Percentiles rank a stretch among this genome's conserved stretches.
phyloP scores from a whole-genome alignment of 208 protist species.

The Trypanosoma vivax region DNA sequence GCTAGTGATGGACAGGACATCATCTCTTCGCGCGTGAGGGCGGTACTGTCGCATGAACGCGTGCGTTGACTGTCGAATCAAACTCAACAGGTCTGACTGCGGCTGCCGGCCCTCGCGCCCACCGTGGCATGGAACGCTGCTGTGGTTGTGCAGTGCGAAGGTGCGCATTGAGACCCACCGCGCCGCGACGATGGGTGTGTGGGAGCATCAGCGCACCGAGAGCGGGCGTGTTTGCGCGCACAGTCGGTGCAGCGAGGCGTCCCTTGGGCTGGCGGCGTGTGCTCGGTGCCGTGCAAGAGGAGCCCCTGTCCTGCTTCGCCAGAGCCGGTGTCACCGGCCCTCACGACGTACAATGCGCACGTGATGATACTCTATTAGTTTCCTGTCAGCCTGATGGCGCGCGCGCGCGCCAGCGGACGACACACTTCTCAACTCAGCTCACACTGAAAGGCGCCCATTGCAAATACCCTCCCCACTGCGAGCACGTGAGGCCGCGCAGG shows the following conservation, averaged over 20 bases:
- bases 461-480: too few species aligned
- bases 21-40: too few species aligned
- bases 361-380: slow-evolving; percentile 2
- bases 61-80: too few species aligned
- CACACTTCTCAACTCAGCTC: slow-evolving; percentile 1
- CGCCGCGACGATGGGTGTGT: background rate
- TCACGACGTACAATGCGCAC: background rate
- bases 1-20: too few species aligned
- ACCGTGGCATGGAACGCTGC: too few species aligned
- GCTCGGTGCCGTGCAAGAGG: background rate
- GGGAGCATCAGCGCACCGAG: slow-evolving; percentile 3
- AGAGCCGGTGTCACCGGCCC: background rate
- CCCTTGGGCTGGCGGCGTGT: background rate
- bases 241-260: background rate
- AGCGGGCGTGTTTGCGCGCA: too few species aligned
- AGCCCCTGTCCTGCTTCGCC: background rate
- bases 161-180: slow-evolving; percentile 3
- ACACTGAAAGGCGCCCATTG: background rate
- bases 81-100: too few species aligned
- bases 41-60: too few species aligned
- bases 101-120: too few species aligned
- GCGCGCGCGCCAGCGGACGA: background rate
- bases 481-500: too few species aligned
- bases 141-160: too few species aligned
- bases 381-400: slow-evolving; percentile 3